phyloP scores from a whole-genome alignment of 2,329 filamentous ascomycete genomes.

The Ophiostoma novo-ulmi region DNA sequence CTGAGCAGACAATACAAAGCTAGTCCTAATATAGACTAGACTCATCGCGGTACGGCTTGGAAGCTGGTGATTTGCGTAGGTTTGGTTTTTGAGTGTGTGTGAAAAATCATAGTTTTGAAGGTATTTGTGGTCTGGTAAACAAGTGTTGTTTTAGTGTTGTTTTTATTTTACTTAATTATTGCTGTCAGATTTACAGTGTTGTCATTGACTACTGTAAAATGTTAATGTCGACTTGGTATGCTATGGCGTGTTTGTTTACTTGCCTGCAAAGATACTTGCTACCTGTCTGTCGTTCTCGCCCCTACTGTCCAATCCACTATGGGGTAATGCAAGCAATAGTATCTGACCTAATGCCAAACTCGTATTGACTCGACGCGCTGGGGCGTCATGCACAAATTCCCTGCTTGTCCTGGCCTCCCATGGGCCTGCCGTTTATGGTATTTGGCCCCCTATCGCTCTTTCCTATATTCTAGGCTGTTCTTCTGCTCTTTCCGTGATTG shows the following conservation, averaged over 20 bases:
- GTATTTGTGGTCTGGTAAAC: neutral
- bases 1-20: constrained; percentile 14
- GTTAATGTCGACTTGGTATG: neutral
- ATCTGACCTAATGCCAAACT: constrained; percentile 2
- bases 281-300: neutral
- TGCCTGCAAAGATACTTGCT: neutral
- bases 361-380: constrained; percentile 6
- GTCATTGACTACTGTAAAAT: neutral
- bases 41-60: neutral
- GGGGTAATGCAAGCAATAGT: neutral
- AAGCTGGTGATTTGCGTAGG: neutral
- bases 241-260: neutral
- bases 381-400: constrained; percentile 12
- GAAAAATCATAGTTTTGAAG: neutral
- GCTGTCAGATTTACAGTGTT: neutral
- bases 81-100: neutral
- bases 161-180: too few species aligned
- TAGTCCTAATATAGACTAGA: neutral
- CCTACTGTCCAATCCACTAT: neutral
- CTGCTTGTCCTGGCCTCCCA: neutral
- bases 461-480: neutral
- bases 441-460: too few species aligned
- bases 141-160: neutral
- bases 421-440: neutral
- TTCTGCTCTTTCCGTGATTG: neutral